A percentile compares a stretch with the other conserved stretches of the same genome.
Evolutionary conservation across 345 rosid species (phyloP).

Genomic region (Jatropha curcas): DNA sequence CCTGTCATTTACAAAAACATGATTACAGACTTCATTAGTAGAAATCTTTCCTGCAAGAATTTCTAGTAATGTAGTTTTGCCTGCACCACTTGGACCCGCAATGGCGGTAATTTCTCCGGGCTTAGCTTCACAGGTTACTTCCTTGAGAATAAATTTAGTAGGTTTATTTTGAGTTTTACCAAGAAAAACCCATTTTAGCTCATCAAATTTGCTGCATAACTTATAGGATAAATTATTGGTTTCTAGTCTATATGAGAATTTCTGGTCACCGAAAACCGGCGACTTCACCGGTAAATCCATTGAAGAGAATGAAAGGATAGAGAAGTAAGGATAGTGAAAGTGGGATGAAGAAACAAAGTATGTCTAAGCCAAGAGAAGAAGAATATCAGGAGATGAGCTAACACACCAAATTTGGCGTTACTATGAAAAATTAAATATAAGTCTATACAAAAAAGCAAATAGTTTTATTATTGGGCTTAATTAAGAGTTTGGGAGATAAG

Average conservation of each 20-base stretch:
- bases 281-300: slow-evolving; percentile 73
- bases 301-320: slow-evolving; percentile 12
- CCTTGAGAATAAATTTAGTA: slow-evolving; percentile 52
- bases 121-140: slow-evolving; percentile 65
- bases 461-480: slow-evolving; percentile 7
- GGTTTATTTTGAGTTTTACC: slow-evolving; percentile 23
- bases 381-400: slow-evolving; percentile 65
- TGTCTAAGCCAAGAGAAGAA: slow-evolving; percentile 11
- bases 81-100: slow-evolving; percentile 94
- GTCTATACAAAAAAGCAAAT: too few species aligned
- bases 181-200: slow-evolving; percentile 28
- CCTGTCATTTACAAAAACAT: slow-evolving; percentile 61
- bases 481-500: not conserved
- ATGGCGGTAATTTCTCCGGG: slow-evolving; percentile 69
- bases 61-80: slow-evolving; percentile 84
- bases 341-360: slow-evolving; percentile 12
- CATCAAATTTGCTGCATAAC: slow-evolving; percentile 45
- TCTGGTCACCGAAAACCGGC: slow-evolving; percentile 42
- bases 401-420: slow-evolving; percentile 61
- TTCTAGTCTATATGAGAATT: slow-evolving; percentile 49
- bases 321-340: slow-evolving; percentile 27
- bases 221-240: slow-evolving; percentile 58
- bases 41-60: slow-evolving; percentile 73
- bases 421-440: too few species aligned
- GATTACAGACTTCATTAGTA: slow-evolving; percentile 44